These are phyloP conservation scores for Chrysoporthe deuterocubensis DNA, from an alignment of 2,329 filamentous ascomycete genomes.

Conservation along the genomic window DNA sequence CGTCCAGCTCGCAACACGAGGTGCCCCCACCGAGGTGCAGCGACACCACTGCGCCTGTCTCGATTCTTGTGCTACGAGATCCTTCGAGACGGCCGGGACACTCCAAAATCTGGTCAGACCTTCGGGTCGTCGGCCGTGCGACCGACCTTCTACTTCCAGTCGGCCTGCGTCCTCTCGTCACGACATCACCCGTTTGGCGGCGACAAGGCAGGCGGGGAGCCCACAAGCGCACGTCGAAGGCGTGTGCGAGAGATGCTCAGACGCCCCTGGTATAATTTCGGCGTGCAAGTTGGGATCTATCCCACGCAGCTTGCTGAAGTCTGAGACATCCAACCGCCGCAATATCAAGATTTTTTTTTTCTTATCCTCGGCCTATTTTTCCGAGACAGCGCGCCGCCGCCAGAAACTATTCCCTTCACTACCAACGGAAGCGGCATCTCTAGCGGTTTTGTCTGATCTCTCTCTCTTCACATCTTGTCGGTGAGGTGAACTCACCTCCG, in stretches of 20 bases:
- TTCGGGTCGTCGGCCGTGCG: background rate
- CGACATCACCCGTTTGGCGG: background rate
- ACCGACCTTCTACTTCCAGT: background rate
- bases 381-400: background rate
- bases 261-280: background rate
- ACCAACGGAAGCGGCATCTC: background rate
- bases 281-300: background rate
- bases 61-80: background rate
- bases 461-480: background rate
- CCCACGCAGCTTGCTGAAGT: background rate
- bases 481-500: background rate
- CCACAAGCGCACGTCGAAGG: background rate
- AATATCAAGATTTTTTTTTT: conserved; percentile 3
- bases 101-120: background rate
- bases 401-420: background rate
- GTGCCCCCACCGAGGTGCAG: conserved; percentile 10
- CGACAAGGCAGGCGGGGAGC: background rate
- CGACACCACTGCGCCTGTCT: background rate
- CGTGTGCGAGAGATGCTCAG: background rate
- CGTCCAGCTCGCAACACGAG: conserved; percentile 5
- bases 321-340: conserved; percentile 12
- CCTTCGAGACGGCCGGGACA: background rate
- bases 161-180: background rate
- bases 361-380: background rate
- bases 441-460: background rate